Conservation (phyloP, 2,329 filamentous ascomycete genomes). For the Fusarium hainanense region DNA sequence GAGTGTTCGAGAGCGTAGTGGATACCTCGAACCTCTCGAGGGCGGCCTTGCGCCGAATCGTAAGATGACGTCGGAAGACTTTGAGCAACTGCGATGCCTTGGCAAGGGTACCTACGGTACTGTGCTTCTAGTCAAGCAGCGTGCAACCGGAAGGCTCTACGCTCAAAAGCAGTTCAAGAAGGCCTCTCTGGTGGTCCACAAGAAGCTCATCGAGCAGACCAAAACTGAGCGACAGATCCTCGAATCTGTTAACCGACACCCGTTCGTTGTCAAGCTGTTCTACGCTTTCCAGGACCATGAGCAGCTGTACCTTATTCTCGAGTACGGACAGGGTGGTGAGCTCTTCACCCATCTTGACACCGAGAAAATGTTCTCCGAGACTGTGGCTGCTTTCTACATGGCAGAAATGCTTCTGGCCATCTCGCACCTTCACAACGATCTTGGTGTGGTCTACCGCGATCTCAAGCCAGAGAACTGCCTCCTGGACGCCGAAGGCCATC, state of each 20-base stretch:
- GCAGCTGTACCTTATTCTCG: conserved; percentile 95
- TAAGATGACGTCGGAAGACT: conserved; percentile 94
- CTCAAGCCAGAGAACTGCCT: conserved; percentile 98
- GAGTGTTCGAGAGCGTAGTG: conserved; percentile 60
- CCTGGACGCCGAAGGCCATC: conserved; percentile 88
- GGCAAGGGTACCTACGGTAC: conserved; percentile 98
- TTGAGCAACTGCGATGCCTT: conserved; percentile 88
- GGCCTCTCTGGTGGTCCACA: conserved; percentile 93
- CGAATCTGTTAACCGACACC: conserved; percentile 95
- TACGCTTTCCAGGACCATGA: conserved; percentile 99
- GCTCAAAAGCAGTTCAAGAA: conserved; percentile 99
- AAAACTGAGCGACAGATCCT: conserved; percentile 96
- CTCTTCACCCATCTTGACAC: conserved; percentile 94
- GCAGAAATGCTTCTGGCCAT: conserved; percentile 96
- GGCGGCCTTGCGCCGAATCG: conserved; percentile 67
- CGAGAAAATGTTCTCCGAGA: conserved; percentile 94
- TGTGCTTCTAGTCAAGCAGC: conserved; percentile 92
- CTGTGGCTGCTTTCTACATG: conserved; percentile 95
- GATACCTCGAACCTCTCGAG: conserved; percentile 61
- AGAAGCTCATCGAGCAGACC: conserved; percentile 95
- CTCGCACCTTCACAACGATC: conserved; percentile 88
- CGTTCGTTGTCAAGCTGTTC: conserved; percentile 97
- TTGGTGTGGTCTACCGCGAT: conserved; percentile 96
- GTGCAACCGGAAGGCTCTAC: conserved; percentile 85
- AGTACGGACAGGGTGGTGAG: conserved; percentile 97